These are phyloP conservation scores for Camellia lanceoleosa DNA, from an alignment of 148 eudicot genomes.

Conservation along the genomic window DNA sequence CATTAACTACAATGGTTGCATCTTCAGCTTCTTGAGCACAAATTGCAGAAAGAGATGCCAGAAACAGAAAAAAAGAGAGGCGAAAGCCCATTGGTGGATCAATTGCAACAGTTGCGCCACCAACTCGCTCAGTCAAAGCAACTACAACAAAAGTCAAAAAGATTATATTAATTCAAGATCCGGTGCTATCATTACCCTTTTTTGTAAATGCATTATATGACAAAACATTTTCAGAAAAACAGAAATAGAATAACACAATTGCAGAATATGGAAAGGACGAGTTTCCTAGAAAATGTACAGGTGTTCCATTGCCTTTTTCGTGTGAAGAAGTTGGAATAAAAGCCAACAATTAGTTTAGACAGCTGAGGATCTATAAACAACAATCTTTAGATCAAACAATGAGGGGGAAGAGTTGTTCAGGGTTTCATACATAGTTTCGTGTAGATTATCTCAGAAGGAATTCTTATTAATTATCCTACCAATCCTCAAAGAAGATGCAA, in stretches of 20 bases:
- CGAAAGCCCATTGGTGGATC: slow-evolving; percentile 34
- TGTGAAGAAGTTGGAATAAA: not conserved
- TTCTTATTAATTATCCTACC: not conserved
- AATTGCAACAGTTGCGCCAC: slow-evolving; percentile 10
- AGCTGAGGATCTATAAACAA: not conserved
- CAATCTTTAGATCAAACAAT: not conserved
- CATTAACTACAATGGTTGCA: slow-evolving; percentile 47
- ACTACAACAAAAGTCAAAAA: slow-evolving; percentile 12
- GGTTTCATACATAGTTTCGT: not conserved
- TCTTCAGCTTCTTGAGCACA: slow-evolving; percentile 49
- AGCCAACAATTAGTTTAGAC: not conserved
- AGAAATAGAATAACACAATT: no score
- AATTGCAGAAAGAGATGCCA: slow-evolving; percentile 41
- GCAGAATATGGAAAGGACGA: not conserved
- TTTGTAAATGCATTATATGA: not conserved
- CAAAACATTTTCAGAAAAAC: not conserved
- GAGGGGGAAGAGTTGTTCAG: not conserved
- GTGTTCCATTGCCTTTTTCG: not conserved
- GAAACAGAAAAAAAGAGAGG: slow-evolving; percentile 32
- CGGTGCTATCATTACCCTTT: not conserved
- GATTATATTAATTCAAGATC: not conserved
- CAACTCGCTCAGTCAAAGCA: not conserved
- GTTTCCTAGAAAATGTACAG: not conserved
- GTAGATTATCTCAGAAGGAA: not conserved
- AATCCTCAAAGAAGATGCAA: not conserved